Base-by-base conservation (phyloP, 2,329 filamentous ascomycete genomes). In the Hypomyces rosellus region DNA sequence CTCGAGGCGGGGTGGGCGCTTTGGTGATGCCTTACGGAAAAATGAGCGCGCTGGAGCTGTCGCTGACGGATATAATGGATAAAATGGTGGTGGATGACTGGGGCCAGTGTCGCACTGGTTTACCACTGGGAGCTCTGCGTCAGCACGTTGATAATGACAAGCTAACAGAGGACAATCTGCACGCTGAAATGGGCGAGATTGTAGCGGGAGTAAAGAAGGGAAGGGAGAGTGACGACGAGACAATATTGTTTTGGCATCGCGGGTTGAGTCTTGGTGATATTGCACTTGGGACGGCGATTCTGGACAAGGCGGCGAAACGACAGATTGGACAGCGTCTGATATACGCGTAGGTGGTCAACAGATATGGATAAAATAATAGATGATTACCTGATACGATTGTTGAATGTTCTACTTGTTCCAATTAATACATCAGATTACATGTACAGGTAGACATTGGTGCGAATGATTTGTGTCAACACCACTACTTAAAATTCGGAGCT, bases 241-340 rank as follows among this genome's bases (percentile, higher is more conserved):
- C 50, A 25, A 52, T 50, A 50, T 42, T 52, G 34, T 52, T 52
- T 33, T 52, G 50, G 50, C 41, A 52, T 43, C 50, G 50, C 33
- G 50, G 50, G 5, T 14, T 52, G 8, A 52, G 46, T 46, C 46
- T 52, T 6, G 49, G 50, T 34, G 50, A 52, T 37, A 50, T 52
- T 46, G 50, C 50, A 15, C 46, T 52, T 13, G 46, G 46, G 6
- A 50, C 40, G 4, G 42, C 50, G 13, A 50, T 52, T 36, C 43
- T 52, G 25, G 42, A 41, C 39, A 52, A 52, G 46, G 50, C 50
- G 9, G 46, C 33, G 33, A 46, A 45, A 34, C 47, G 45, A 7
- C 22, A 52, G 16, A 46, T 52, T 42, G 50, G 50, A 18, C 50
- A 52, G 39, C 50, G 37, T 6, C 42, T 52, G 11, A 34, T 30